Conservation (phyloP, 116 monocot species). For the Dioscorea cayenensis region DNA sequence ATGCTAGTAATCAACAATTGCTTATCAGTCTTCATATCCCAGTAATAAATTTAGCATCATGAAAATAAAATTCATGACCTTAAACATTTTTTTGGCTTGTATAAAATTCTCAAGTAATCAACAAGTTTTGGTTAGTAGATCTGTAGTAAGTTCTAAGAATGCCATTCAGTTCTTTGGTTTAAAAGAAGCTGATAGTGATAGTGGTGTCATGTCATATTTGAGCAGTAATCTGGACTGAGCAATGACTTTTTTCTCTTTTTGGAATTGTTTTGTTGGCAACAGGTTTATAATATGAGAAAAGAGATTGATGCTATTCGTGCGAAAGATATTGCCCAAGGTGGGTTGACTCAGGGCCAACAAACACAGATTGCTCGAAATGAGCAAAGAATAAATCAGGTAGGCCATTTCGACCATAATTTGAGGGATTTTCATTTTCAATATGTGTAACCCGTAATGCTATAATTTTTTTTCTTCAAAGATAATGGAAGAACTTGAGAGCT, state of each 20-base stretch:
- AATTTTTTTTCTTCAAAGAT: slow-evolving; percentile 30
- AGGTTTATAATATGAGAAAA: slow-evolving; percentile 96
- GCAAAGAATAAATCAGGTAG: slow-evolving; percentile 83
- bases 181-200: too few relatives aligned
- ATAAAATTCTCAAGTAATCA: too few relatives aligned
- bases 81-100: too few relatives aligned
- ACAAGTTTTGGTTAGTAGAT: too few relatives aligned
- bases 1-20: too few relatives aligned
- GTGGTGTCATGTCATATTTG: too few relatives aligned
- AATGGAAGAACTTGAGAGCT: slow-evolving; percentile 92
- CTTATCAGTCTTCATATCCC: too few relatives aligned
- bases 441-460: background rate
- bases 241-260: background rate
- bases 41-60: too few relatives aligned
- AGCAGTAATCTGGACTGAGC: background rate
- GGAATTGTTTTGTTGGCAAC: slow-evolving; percentile 12
- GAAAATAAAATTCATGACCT: too few relatives aligned
- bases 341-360: slow-evolving; percentile 96
- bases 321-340: slow-evolving; percentile 97
- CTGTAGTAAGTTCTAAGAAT: too few relatives aligned
- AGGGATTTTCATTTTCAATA: background rate
- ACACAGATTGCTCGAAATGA: slow-evolving; percentile 99
- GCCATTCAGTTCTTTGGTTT: too few relatives aligned
- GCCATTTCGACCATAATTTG: background rate
- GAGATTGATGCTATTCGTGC: slow-evolving; percentile 91